phyloP scores from a whole-genome alignment of 176 grass and related monocot genomes.

The Stipa capillata region DNA sequence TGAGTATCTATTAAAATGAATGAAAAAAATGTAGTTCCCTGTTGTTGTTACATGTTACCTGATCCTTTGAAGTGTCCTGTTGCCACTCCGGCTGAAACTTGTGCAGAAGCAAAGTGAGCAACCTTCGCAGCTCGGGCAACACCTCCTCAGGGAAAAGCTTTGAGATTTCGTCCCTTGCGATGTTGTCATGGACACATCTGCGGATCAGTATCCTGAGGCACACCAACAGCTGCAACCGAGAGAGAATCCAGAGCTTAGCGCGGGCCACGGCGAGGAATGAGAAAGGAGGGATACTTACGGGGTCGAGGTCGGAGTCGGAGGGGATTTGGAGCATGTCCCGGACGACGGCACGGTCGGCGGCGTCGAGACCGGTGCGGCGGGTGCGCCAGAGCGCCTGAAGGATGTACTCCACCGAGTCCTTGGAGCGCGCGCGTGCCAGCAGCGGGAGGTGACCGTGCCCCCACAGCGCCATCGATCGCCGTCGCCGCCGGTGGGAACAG shows the following conservation, averaged over 20 bases:
- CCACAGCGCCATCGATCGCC: slow-evolving; percentile 53
- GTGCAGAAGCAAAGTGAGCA: slow-evolving; percentile 81
- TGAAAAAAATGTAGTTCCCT: too few relatives aligned
- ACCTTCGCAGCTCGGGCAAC: slow-evolving; percentile 57
- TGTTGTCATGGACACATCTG: slow-evolving; percentile 49
- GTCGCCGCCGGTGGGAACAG: too few relatives aligned
- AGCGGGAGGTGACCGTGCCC: too few relatives aligned
- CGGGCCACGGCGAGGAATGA: not conserved
- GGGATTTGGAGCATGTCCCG: slow-evolving; percentile 58
- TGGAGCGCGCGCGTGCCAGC: too few relatives aligned
- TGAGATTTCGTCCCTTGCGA: slow-evolving; percentile 54
- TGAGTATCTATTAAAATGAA: not conserved
- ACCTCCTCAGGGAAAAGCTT: slow-evolving; percentile 74
- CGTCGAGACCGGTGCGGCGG: slow-evolving; percentile 80
- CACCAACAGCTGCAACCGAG: slow-evolving; percentile 60
- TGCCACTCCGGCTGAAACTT: slow-evolving; percentile 89
- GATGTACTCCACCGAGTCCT: slow-evolving; percentile 90
- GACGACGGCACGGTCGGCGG: slow-evolving; percentile 64
- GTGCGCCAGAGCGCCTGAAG: slow-evolving; percentile 95
- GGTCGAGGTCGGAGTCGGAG: slow-evolving; percentile 69
- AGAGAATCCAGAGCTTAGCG: not conserved
- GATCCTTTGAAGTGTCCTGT: slow-evolving; percentile 59
- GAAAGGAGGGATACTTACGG: slow-evolving; percentile 3
- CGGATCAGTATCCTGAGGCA: slow-evolving; percentile 79
- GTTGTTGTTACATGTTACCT: slow-evolving; percentile 41